Evolutionary conservation across 2,329 filamentous ascomycete genomes (phyloP).

Genomic region (Gremmenia infestans): DNA sequence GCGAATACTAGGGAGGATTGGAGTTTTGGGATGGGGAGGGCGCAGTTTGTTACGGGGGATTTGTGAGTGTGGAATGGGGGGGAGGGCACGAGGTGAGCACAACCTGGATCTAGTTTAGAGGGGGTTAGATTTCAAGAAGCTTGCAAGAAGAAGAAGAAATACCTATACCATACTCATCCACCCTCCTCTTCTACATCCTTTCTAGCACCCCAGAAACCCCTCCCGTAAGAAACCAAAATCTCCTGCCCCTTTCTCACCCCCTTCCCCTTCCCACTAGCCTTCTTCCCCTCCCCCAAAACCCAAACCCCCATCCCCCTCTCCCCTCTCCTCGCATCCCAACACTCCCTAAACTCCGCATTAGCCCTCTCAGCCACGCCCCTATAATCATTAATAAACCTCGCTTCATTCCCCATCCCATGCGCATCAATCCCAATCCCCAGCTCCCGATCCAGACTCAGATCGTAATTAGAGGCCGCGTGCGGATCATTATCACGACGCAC

Average conservation of each 20-base stretch:
- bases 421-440: conserved; percentile 57
- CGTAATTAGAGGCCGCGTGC: conserved; percentile 53
- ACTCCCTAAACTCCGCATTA: conserved; percentile 49
- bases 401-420: conserved; percentile 54
- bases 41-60: conserved; percentile 12
- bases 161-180: neutral
- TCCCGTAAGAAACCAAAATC: conserved; percentile 62
- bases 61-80: neutral
- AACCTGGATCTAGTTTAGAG: neutral
- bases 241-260: conserved; percentile 55
- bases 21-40: conserved; percentile 10
- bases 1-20: conserved; percentile 13
- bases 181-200: conserved; percentile 27
- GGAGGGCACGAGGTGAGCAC: neutral
- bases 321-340: conserved; percentile 48
- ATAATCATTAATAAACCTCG: conserved; percentile 63
- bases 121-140: neutral
- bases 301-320: conserved; percentile 55
- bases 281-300: conserved; percentile 43
- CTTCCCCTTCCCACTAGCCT: conserved; percentile 32
- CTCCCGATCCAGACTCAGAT: conserved; percentile 57
- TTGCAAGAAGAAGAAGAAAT: conserved; percentile 5
- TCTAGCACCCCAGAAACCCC: conserved; percentile 58
- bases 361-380: conserved; percentile 44
- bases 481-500: conserved; percentile 9